Percentiles rank a stretch among this genome's conserved stretches.
These are phyloP conservation scores for Daphne laureola DNA, from an alignment of 441 rosid species.

Conservation along the genomic window DNA sequence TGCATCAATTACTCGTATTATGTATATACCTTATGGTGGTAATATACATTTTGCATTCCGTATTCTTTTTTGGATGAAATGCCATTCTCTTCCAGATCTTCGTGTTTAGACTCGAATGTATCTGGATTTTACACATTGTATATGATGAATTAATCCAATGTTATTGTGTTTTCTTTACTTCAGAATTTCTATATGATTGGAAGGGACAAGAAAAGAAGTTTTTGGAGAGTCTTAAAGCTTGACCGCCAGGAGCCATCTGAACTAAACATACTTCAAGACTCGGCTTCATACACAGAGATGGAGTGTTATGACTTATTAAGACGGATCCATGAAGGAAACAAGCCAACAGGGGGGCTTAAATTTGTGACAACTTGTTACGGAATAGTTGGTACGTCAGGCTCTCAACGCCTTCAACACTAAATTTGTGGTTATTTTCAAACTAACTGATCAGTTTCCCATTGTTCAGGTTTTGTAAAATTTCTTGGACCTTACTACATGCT, in stretches of 20 bases:
- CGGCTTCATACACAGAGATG: conserved; percentile 42
- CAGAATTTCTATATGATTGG: conserved; percentile 76
- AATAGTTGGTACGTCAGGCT: conserved; percentile 43
- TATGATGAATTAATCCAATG: conserved; percentile 3
- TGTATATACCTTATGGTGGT: too few relatives aligned
- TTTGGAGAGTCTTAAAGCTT: conserved; percentile 61
- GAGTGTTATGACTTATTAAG: conserved; percentile 47
- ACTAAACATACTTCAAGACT: conserved; percentile 43
- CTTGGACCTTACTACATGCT: conserved; percentile 76
- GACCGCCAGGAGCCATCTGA: conserved; percentile 51
- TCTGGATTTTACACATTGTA: too few relatives aligned
- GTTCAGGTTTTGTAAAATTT: conserved; percentile 59
- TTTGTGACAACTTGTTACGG: conserved; percentile 67
- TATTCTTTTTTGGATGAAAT: too few relatives aligned
- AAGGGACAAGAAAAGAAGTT: conserved; percentile 47
- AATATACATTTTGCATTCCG: too few relatives aligned
- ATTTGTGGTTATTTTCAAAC: conserved; percentile 6
- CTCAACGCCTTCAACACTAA: neutral
- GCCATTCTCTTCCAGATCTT: too few relatives aligned
- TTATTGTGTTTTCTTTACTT: conserved; percentile 9
- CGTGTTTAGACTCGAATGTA: too few relatives aligned
- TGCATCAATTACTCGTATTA: too few relatives aligned
- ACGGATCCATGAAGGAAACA: conserved; percentile 63
- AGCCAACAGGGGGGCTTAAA: conserved; percentile 62
- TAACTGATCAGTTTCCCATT: conserved; percentile 3